Evolutionary conservation across 352 stramenopile genomes (phyloP).

Genomic region (Phytophthora rubi): DNA sequence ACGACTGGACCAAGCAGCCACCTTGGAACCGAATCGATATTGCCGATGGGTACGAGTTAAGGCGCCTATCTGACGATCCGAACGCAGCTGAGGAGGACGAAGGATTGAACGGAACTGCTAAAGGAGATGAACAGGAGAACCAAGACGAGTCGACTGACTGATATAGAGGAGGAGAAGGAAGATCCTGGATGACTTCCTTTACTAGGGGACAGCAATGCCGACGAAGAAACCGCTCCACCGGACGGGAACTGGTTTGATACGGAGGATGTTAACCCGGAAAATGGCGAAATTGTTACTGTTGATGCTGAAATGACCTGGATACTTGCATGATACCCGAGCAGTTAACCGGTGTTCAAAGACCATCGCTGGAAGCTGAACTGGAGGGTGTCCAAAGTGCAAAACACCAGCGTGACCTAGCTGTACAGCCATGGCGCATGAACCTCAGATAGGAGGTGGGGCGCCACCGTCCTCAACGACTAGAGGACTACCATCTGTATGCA

Average conservation of each 20-base stretch:
- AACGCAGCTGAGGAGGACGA: no score
- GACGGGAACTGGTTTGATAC: neutral
- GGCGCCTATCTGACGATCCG: neutral
- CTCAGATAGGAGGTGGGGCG: neutral
- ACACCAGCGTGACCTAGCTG: no score
- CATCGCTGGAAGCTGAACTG: no score
- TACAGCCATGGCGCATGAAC: slow-evolving; percentile 60
- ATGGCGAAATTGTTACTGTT: neutral
- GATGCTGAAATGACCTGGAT: neutral
- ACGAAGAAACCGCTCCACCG: no score
- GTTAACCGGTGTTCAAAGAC: neutral
- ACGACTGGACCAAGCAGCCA: neutral
- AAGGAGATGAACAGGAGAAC: no score
- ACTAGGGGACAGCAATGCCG: no score
- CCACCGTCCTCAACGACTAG: neutral
- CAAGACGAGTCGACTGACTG: no score
- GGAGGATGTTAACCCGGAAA: neutral
- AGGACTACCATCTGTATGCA: neutral
- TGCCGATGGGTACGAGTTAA: neutral
- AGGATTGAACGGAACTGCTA: no score
- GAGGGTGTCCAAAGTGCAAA: no score
- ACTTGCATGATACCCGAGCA: neutral
- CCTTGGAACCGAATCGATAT: neutral
- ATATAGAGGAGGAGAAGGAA: neutral
- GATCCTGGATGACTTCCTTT: no score